phyloP scores from a whole-genome alignment of 371 early-diverging fungal genomes.

The Mucor saturninus region DNA sequence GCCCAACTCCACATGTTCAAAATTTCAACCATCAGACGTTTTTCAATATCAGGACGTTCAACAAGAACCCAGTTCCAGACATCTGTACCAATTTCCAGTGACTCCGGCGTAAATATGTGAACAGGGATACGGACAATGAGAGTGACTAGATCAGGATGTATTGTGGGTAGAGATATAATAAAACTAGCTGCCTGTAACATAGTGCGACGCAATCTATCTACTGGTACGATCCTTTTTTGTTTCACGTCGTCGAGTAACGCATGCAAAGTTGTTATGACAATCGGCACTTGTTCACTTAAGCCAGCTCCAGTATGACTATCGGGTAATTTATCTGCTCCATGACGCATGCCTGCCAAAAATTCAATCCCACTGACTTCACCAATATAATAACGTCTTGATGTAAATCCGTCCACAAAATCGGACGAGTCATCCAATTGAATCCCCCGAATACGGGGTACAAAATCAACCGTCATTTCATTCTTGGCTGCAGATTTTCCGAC shows the following conservation, averaged over 20 bases:
- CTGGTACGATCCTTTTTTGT: slow-evolving; percentile 45
- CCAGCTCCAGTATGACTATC: slow-evolving; percentile 17
- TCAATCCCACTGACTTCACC: slow-evolving; percentile 68
- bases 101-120: slow-evolving; percentile 76
- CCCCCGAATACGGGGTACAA: slow-evolving; percentile 51
- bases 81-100: slow-evolving; percentile 77
- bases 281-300: slow-evolving; percentile 43
- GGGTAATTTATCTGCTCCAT: slow-evolving; percentile 16
- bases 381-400: slow-evolving; percentile 57
- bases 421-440: slow-evolving; percentile 61
- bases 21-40: slow-evolving; percentile 81
- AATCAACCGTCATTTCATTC: slow-evolving; percentile 44
- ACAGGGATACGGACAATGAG: slow-evolving; percentile 88
- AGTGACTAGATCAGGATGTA: slow-evolving; percentile 76
- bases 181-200: slow-evolving; percentile 37
- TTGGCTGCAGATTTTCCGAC: slow-evolving; percentile 62
- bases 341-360: slow-evolving; percentile 26
- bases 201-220: slow-evolving; percentile 54
- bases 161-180: slow-evolving; percentile 24
- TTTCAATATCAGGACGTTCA: slow-evolving; percentile 74
- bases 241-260: slow-evolving; percentile 48
- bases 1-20: slow-evolving; percentile 85
- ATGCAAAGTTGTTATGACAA: slow-evolving; percentile 43
- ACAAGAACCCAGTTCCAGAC: slow-evolving; percentile 91
- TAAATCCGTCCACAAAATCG: slow-evolving; percentile 64